These are phyloP conservation scores for Pilaira anomala DNA, from an alignment of 192 early-diverging fungal species.

Conservation along the genomic window DNA sequence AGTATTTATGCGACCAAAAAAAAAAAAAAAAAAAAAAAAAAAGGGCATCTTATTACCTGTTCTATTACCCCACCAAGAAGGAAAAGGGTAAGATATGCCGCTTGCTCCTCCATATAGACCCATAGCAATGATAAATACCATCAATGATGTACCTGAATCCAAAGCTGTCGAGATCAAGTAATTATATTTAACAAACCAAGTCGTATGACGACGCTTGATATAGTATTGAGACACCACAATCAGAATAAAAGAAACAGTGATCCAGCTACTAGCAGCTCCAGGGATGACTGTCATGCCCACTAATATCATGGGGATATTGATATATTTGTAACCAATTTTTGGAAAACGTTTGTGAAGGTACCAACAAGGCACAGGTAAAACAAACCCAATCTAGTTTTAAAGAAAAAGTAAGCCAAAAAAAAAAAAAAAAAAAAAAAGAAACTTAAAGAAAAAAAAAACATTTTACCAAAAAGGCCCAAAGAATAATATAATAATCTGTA, in stretches of 20 bases:
- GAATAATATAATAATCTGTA: constrained; percentile 40
- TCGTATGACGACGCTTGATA: constrained; percentile 31
- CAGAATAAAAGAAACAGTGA: constrained; percentile 45
- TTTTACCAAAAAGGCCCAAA: constrained; percentile 44
- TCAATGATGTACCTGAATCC: constrained; percentile 45
- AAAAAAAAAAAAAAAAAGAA: too few species aligned
- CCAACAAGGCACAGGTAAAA: constrained; percentile 52
- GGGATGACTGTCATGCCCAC: constrained; percentile 37
- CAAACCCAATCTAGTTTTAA: constrained; percentile 32
- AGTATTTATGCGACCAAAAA: too few species aligned
- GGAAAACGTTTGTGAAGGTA: constrained; percentile 50
- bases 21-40: not conserved
- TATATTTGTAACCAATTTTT: constrained; percentile 27
- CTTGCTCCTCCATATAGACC: constrained; percentile 20
- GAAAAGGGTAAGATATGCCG: constrained; percentile 27
- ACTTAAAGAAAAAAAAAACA: too few species aligned
- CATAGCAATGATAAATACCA: constrained; percentile 30
- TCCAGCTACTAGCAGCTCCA: constrained; percentile 37
- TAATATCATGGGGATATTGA: constrained; percentile 53
- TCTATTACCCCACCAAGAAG: constrained; percentile 32
- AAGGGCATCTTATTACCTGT: not conserved
- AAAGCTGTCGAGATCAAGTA: constrained; percentile 56
- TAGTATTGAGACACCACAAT: constrained; percentile 45
- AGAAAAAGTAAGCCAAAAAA: too few species aligned
- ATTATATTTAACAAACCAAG: constrained; percentile 52